phyloP scores from a whole-genome alignment of 129 eudicot genomes.

The Daucus carota region DH1_v3.0 NC_030383.2:56839001-56839500 shows the following conservation, averaged over 20 bases:
- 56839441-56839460: neutral
- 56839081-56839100: conserved; percentile 94
- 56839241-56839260: conserved; percentile 62
- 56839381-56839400: neutral
- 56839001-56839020: neutral
- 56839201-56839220: conserved; percentile 64
- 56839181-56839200: conserved; percentile 82
- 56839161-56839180: conserved; percentile 78
- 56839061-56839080: conserved; percentile 97
- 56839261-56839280: conserved; percentile 48
- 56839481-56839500: neutral
- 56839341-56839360: conserved; percentile 41
- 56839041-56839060: conserved; percentile 40
- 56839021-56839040: neutral
- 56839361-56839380: neutral
- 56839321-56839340: conserved; percentile 86
- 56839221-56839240: conserved; percentile 64
- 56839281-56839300: conserved; percentile 70
- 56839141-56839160: conserved; percentile 87
- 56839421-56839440: neutral
- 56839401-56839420: neutral
- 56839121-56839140: conserved; percentile 77
- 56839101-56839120: conserved; percentile 76
- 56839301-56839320: conserved; percentile 75
- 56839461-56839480: neutral